Base-by-base conservation (phyloP, 306 rosid genomes). In the Astragalus glycyphyllos region DNA sequence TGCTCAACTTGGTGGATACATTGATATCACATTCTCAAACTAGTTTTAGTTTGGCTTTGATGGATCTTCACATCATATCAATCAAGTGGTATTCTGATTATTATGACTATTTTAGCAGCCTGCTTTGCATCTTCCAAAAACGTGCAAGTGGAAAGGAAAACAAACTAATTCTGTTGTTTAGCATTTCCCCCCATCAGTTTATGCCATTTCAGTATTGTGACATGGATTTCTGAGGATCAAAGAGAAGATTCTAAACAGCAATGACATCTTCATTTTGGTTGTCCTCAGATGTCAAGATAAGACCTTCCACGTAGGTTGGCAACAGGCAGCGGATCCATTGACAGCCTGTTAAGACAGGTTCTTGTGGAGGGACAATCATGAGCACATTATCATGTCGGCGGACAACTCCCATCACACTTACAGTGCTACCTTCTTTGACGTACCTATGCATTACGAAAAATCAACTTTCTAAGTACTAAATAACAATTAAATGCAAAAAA, bases 341-440 rank as follows among this genome's bases (percentile, higher is more conserved):
- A 67, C 94, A 91, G 58, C 99, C 96, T 14, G 96, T 91, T 12
- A 96, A 89, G 55, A 86, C 86, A 5, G 96, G 90, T 65, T 88
- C 96, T 0, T 84, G 3, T 1, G 97, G 82, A 49, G 99, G 97
- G 65, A 91, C 91, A 72, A 95, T 87, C 99, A 89, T 95, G 63
- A 91, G 88, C 75, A 91, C 89, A 9, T 95, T 95, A 47, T 95
- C 99, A 4, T 95, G 99, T 53, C 97, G 86, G 0, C 89, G 87
- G 42, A 95, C 99, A 8, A 95, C 84, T 44, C 99, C 99, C 96
- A 89, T 88, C 72, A 95, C 97, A 73, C 99, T 95, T 5, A 95
- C 96, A 0, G 96, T 95, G 84, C 91, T 91, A 26, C 99, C 99
- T 85, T 95, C 99, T 81, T 91, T 91, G 72, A 95, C 84, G 83